Evolutionary conservation across 768 basidiomycete species (phyloP), one percentile per base, ranked within the genome.

Genomic region (Amyloporia xantha): DNA sequence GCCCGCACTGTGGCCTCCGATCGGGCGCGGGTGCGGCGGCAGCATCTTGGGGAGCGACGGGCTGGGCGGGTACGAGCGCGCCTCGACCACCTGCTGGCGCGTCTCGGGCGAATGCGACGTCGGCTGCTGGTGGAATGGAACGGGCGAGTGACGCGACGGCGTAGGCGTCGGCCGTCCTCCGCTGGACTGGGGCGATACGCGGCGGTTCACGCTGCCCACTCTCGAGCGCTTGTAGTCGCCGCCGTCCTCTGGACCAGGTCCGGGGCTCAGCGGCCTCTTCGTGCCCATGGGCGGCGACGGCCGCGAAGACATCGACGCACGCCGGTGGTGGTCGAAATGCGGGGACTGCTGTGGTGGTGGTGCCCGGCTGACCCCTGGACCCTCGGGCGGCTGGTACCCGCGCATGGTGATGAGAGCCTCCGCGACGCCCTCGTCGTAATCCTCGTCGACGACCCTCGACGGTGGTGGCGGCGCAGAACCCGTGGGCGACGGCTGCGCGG

Each of bases 371-470:
- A 47, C 50, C 9, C 30, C 15, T 44, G 51, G 52, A 56, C 23
- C 48, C 51, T 26, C 54, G 50, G 2, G 53, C 50, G 27, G 59
- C 59, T n/a, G 54, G 53, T 4, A 59, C 50, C 40, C 63, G 59
- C 47, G 59, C 61, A 26, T 55, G 50, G 25, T 58, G 66, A 96
- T 88, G 27, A 96, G 69, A 0, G 88, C 80, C 56, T 91, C 91
- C 3, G 89, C 81, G n/a, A 82, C 87, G 21, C 86, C 88, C 64
- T 93, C 93, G 57, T 98, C 93, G 57, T 96, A 96, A 58, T 96
- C 88, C 56, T 98, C 93, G 59, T 96, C 91, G 15, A 94, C 76
- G 1, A 78, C 68, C 5, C 93, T 75, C 10, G 80, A 71, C 5
- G 84, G 81, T 15, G 81, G 76, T 30, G 78, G 67, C 45, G 80